These are phyloP conservation scores for Stylosanthes scabra DNA, from an alignment of 331 rosid genomes.

Conservation along the genomic window DNA sequence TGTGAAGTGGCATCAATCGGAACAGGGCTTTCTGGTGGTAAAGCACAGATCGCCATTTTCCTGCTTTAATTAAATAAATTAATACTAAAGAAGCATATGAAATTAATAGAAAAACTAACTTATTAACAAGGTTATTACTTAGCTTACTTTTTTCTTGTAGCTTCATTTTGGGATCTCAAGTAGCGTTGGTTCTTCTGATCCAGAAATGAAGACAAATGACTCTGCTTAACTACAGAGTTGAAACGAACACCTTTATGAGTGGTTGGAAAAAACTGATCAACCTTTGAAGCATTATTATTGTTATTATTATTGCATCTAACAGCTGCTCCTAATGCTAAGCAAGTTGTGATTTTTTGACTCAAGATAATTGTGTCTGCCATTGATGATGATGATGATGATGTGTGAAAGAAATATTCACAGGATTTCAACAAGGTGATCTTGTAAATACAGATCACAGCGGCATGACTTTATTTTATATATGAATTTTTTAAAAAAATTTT, in stretches of 20 bases:
- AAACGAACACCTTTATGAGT: slow-evolving; percentile 19
- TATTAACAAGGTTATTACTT: neutral
- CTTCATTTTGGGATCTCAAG: neutral
- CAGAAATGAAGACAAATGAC: neutral
- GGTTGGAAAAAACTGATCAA: neutral
- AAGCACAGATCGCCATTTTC: slow-evolving; percentile 41
- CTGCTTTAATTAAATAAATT: slow-evolving; percentile 27
- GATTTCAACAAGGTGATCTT: too few relatives aligned
- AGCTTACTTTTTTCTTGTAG: slow-evolving; percentile 30
- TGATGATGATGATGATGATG: too few relatives aligned
- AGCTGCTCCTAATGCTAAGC: neutral
- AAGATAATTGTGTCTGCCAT: slow-evolving; percentile 28
- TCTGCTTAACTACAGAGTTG: slow-evolving; percentile 33
- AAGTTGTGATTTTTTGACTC: slow-evolving; percentile 7
- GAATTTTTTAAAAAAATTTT: too few relatives aligned
- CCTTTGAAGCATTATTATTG: slow-evolving; percentile 30
- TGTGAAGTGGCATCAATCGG: slow-evolving; percentile 43
- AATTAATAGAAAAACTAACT: neutral
- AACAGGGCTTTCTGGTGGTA: slow-evolving; percentile 32
- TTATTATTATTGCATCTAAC: neutral
- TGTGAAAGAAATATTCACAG: too few relatives aligned
- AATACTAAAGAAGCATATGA: neutral
- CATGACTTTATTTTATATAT: too few relatives aligned
- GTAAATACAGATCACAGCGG: too few relatives aligned
- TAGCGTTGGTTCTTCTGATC: slow-evolving; percentile 9